These are phyloP conservation scores for Desmodesmus armatus DNA, from an alignment of 139 green algal genomes.

Conservation along the genomic window DNA sequence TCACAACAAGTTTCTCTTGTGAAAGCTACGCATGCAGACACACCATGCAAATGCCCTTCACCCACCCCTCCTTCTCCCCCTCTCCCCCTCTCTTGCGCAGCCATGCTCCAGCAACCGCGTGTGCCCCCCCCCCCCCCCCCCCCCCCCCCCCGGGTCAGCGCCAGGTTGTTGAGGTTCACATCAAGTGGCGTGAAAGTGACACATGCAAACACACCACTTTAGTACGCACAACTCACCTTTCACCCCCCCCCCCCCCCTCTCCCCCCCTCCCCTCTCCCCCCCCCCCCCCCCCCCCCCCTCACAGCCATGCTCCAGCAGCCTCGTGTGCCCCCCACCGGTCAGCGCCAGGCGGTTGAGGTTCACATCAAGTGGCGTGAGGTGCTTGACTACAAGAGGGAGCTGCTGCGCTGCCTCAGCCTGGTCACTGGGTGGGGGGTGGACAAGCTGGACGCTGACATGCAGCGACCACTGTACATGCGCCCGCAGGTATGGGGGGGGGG, in stretches of 20 bases:
- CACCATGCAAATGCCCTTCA: too few relatives aligned
- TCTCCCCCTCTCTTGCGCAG: too few relatives aligned
- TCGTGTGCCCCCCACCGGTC: constrained; percentile 90
- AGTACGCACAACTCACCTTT: not conserved
- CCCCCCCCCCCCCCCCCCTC: not conserved
- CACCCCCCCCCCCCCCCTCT: not conserved
- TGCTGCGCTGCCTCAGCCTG: constrained; percentile 85
- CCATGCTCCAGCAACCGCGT: constrained; percentile 98
- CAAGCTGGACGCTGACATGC: constrained; percentile 95
- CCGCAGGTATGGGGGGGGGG: constrained; percentile 55
- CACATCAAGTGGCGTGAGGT: constrained; percentile 98
- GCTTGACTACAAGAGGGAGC: constrained; percentile 87
- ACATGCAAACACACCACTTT: too few relatives aligned
- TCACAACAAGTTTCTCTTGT: too few relatives aligned
- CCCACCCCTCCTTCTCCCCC: too few relatives aligned
- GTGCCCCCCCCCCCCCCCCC: too few relatives aligned
- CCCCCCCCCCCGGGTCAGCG: constrained; percentile 93
- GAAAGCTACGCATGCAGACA: too few relatives aligned
- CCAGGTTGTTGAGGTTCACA: constrained; percentile 95
- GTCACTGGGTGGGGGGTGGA: constrained; percentile 91
- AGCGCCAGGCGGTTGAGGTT: constrained; percentile 95
- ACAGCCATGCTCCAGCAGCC: constrained; percentile 99
- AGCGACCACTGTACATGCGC: constrained; percentile 97
- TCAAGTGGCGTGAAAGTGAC: constrained; percentile 97
- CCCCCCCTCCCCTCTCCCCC: not conserved